These are phyloP conservation scores for Lupinus albus DNA, from an alignment of 306 rosid genomes.

Conservation along the genomic window DNA sequence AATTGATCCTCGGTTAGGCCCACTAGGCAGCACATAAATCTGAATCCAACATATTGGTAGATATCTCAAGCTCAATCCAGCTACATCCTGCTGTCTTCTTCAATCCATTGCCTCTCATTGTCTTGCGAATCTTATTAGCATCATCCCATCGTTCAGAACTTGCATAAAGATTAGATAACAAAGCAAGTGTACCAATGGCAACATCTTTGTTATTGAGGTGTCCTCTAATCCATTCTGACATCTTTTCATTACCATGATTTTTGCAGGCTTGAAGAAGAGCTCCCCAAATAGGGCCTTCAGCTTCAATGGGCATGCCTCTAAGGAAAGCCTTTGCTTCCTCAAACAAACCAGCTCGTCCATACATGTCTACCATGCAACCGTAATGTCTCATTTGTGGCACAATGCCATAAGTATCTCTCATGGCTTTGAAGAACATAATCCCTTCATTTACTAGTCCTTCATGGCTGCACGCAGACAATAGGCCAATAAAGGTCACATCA, in stretches of 20 bases:
- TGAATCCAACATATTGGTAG: conserved; percentile 9
- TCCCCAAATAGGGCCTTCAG: conserved; percentile 65
- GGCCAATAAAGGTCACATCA: conserved; percentile 66
- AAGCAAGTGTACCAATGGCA: conserved; percentile 64
- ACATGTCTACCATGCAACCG: conserved; percentile 55
- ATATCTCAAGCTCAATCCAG: conserved; percentile 56
- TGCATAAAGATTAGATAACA: conserved; percentile 67
- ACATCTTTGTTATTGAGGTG: conserved; percentile 43
- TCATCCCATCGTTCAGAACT: conserved; percentile 69
- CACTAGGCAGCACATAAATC: conserved; percentile 33
- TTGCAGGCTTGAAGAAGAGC: conserved; percentile 75
- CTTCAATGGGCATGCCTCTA: conserved; percentile 46
- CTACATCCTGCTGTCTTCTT: conserved; percentile 68
- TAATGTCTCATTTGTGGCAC: conserved; percentile 51
- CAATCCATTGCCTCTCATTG: conserved; percentile 57
- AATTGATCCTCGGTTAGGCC: conserved; percentile 10
- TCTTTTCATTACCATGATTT: conserved; percentile 60
- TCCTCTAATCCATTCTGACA: conserved; percentile 53
- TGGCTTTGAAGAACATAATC: conserved; percentile 60
- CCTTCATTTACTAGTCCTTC: conserved; percentile 50
- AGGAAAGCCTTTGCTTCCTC: conserved; percentile 67
- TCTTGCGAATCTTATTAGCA: conserved; percentile 59
- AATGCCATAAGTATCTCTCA: conserved; percentile 58
- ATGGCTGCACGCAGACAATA: conserved; percentile 77
- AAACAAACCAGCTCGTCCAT: conserved; percentile 59